A percentile compares a stretch with the other conserved stretches of the same genome.
Conservation (phyloP, 257 asterid species). For the Lycium barbarum region DNA sequence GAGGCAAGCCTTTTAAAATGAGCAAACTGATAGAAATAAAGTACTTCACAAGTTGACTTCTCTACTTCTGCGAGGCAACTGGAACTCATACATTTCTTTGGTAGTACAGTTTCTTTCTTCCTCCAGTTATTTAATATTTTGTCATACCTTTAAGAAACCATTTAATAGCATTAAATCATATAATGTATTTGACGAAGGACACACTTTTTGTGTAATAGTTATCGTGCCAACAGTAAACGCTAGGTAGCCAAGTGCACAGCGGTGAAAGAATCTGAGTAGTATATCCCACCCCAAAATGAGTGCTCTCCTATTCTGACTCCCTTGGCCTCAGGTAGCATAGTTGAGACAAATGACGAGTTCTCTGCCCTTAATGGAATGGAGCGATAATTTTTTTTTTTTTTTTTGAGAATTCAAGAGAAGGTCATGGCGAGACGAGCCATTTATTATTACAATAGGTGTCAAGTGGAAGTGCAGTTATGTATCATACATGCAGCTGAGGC, state of each 20-base stretch:
- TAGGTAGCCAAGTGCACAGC: neutral
- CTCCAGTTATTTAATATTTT: neutral
- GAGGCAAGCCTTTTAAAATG: slow-evolving; percentile 13
- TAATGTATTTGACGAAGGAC: neutral
- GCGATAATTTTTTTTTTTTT: no score
- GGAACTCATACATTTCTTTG: neutral
- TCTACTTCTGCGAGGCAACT: neutral
- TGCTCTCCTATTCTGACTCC: neutral
- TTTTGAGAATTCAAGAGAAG: neutral
- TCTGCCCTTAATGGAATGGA: no score
- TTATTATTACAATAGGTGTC: neutral
- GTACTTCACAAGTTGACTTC: neutral
- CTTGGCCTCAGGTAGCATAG: neutral
- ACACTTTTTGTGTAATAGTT: neutral
- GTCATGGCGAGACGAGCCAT: neutral
- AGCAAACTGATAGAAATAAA: neutral
- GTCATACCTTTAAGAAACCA: neutral
- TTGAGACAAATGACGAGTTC: neutral
- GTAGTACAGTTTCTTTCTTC: neutral
- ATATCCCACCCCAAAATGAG: neutral
- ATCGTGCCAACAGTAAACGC: neutral
- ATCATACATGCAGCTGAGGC: neutral
- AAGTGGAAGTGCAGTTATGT: neutral
- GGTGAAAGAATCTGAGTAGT: neutral
- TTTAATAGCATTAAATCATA: neutral